These are phyloP conservation scores for Aspergillus fischeri DNA, from an alignment of 2,329 filamentous ascomycete species.

Conservation along the genomic window DNA sequence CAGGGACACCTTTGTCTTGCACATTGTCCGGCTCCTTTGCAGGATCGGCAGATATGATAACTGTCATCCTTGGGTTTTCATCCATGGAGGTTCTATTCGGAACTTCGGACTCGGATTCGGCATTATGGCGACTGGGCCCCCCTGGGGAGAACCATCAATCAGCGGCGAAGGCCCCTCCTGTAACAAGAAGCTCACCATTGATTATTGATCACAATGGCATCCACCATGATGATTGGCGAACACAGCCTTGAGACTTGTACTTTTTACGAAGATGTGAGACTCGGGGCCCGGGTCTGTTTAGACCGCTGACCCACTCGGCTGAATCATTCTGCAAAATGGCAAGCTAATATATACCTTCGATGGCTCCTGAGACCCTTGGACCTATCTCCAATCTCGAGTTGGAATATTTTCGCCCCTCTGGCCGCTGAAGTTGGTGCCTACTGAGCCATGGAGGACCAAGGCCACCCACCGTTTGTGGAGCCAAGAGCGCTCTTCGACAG, in stretches of 20 bases:
- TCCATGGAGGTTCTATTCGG: neutral
- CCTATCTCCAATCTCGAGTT: no score
- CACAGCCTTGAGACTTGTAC: neutral
- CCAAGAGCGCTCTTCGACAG: conserved; percentile 6
- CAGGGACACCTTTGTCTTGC: neutral
- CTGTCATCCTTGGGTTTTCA: neutral
- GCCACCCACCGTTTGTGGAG: conserved; percentile 4
- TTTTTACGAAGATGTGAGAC: neutral
- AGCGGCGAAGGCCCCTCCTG: neutral
- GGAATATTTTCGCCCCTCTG: neutral
- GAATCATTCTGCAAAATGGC: neutral
- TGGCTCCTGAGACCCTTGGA: neutral
- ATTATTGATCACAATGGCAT: neutral
- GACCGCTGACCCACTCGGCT: neutral
- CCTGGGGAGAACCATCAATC: neutral
- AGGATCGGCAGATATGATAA: neutral
- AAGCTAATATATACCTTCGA: neutral
- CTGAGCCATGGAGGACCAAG: conserved; percentile 9
- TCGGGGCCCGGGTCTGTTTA: neutral
- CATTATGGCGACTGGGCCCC: neutral
- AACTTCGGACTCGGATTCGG: neutral
- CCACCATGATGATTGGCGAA: neutral
- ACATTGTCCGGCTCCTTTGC: neutral
- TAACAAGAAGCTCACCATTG: neutral
- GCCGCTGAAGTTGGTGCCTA: neutral